Percentiles rank a stretch among this genome's conserved stretches.
phyloP scores from a whole-genome alignment of 2,329 filamentous ascomycete genomes.

The Sordariomycetes sp. region DNA sequence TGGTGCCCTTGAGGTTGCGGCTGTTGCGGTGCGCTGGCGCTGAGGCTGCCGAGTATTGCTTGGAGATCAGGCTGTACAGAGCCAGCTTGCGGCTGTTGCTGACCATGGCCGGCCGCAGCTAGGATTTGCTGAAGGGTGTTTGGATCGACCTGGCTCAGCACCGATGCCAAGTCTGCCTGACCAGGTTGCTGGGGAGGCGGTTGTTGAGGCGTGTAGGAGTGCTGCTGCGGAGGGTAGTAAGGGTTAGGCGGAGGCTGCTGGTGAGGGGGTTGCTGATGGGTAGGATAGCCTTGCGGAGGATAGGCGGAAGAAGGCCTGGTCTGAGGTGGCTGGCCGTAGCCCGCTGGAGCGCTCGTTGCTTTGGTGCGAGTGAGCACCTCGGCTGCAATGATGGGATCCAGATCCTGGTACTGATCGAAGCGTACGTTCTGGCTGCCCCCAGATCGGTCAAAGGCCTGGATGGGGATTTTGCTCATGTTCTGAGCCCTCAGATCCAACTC shows the following conservation, averaged over 20 bases:
- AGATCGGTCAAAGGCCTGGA: constrained; percentile 80
- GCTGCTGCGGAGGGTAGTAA: constrained; percentile 18
- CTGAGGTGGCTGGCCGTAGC: constrained; percentile 20
- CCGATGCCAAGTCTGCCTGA: constrained; percentile 47
- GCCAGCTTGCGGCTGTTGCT: background rate
- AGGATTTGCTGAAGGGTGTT: constrained; percentile 63
- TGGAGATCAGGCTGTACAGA: constrained; percentile 28
- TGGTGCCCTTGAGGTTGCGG: constrained; percentile 15
- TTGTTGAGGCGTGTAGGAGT: constrained; percentile 22
- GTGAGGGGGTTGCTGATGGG: constrained; percentile 16
- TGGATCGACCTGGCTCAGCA: constrained; percentile 61
- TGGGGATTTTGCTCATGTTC: constrained; percentile 60
- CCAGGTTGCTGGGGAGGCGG: constrained; percentile 22
- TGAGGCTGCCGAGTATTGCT: constrained; percentile 32
- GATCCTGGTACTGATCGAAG: constrained; percentile 79
- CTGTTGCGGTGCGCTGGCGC: constrained; percentile 14
- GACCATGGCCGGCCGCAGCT: constrained; percentile 29
- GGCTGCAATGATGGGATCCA: constrained; percentile 69
- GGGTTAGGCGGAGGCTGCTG: constrained; percentile 4
- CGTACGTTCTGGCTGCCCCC: constrained; percentile 65
- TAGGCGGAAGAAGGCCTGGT: constrained; percentile 12
- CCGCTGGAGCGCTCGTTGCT: constrained; percentile 22
- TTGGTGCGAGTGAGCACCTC: constrained; percentile 73
- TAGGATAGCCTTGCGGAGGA: constrained; percentile 20
- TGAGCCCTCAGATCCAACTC: constrained; percentile 66